Conservation (phyloP, 2,329 filamentous ascomycete genomes). For the Epichloe coenophiala region DNA sequence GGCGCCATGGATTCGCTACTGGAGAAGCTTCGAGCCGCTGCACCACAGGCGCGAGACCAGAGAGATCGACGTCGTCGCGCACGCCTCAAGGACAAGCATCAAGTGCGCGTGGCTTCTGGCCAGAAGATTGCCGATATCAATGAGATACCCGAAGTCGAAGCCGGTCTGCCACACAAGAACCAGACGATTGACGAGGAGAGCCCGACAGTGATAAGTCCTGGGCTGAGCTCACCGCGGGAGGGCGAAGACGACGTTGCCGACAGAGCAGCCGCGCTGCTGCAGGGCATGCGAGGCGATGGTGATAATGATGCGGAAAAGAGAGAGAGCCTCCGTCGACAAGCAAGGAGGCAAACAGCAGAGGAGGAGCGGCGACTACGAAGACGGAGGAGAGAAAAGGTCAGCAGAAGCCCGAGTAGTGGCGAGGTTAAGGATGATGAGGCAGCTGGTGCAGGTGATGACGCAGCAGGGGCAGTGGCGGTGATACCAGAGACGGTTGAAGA, state of each 20-base stretch:
- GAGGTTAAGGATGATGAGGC: conserved; percentile 13
- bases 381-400: conserved; percentile 49
- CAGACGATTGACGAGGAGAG: conserved; percentile 33
- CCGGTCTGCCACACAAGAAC: conserved; percentile 20
- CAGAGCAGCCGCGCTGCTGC: conserved; percentile 68
- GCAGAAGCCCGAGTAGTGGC: conserved; percentile 18
- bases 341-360: conserved; percentile 59
- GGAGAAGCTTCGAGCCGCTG: conserved; percentile 87
- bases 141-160: conserved; percentile 46
- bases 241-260: conserved; percentile 66
- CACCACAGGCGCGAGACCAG: conserved; percentile 78
- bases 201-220: conserved; percentile 35
- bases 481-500: conserved; percentile 6
- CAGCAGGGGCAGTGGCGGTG: not conserved
- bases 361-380: conserved; percentile 59
- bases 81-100: conserved; percentile 78
- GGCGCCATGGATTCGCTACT: conserved; percentile 94
- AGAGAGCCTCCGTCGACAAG: conserved; percentile 48
- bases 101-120: conserved; percentile 78
- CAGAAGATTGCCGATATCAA: conserved; percentile 66
- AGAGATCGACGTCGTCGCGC: conserved; percentile 78
- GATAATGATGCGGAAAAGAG: conserved; percentile 38
- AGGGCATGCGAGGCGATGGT: conserved; percentile 63
- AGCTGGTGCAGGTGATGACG: conserved; percentile 7
- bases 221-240: conserved; percentile 28